Base-by-base conservation (phyloP, 2,329 filamentous ascomycete species). In the Arthrobotrys pseudoclavata region DNA sequence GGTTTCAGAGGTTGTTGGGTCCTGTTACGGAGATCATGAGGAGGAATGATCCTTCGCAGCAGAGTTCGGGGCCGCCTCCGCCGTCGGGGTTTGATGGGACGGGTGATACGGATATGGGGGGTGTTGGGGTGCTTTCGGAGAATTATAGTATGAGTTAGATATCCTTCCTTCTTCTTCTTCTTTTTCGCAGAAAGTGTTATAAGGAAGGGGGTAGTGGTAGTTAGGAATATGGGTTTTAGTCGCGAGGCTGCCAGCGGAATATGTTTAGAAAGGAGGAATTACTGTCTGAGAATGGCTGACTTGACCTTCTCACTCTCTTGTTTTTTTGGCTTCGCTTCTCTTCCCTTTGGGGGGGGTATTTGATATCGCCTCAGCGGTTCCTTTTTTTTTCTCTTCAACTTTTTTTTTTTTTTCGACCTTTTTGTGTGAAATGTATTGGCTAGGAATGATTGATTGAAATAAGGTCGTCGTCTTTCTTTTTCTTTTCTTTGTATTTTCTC, bases 1-100 rank as follows among this genome's bases (percentile, higher is more conserved):
- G 95, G 4, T 99, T 99, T 85, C 95, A 97, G 86, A 88, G 96
- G 81, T 86, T 99, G 81, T 86, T 99, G 37, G 96, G 96, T 1
- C 94, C 95, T 0, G 94, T 98, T 29, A 94, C 97, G 84, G 91
- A 93, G 78, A 96, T 98, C 83, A 93, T 99, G 92, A 88, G 96
- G 84, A 89, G 96, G 82, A 93, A 88, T 78, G 87, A 88, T 80
- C 87, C 50, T 24, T 74, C 68, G 47, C 62, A 85, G 84, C 82
- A 86, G 13, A 20, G 15, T 20, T 20, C 42, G 15, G 4, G 4
- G 42, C n/a, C 13, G 12, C 37, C 37, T 9, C 10, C 15, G n/a
- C 22, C 22, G 40, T 80, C 55, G 12, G 53, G 37, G 42, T 18
- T 42, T 26, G 75, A 69, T 24, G 83, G 88, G 55, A 87, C 87